Percentiles rank a stretch among this genome's conserved stretches.
phyloP scores from a whole-genome alignment of 768 basidiomycete genomes.

The Kwoniella sp. region DNA sequence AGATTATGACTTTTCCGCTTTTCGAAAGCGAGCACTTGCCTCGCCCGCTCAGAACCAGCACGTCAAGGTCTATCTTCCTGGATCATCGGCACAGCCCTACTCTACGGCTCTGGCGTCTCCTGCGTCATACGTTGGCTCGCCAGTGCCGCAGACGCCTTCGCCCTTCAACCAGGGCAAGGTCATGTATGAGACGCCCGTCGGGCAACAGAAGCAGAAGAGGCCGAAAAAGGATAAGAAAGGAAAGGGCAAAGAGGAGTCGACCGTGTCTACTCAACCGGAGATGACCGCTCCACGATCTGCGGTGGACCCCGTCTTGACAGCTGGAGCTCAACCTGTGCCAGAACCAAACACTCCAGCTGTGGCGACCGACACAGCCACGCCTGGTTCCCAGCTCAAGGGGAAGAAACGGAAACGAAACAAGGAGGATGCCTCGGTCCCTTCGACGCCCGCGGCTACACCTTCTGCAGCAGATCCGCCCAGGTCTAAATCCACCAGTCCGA shows the following conservation, averaged over 20 bases:
- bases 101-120: too few species aligned
- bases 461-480: neutral
- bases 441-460: neutral
- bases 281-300: neutral
- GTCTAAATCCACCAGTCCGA: neutral
- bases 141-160: conserved; percentile 2
- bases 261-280: neutral
- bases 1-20: conserved; percentile 16
- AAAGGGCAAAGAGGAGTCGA: neutral
- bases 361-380: too few species aligned
- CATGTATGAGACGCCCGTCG: conserved; percentile 1
- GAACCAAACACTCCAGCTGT: too few species aligned
- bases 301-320: too few species aligned
- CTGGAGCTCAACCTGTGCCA: too few species aligned
- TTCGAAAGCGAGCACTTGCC: conserved; percentile 10
- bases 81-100: neutral
- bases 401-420: conserved; percentile 6
- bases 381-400: neutral
- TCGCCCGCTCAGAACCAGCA: neutral
- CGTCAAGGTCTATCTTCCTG: conserved; percentile 14
- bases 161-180: neutral
- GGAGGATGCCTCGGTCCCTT: neutral
- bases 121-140: too few species aligned
- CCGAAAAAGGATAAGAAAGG: conserved; percentile 8
- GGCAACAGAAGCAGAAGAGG: neutral